Evolutionary conservation across 179 eudicot species (phyloP).

Genomic region (Dionaea muscipula): DNA sequence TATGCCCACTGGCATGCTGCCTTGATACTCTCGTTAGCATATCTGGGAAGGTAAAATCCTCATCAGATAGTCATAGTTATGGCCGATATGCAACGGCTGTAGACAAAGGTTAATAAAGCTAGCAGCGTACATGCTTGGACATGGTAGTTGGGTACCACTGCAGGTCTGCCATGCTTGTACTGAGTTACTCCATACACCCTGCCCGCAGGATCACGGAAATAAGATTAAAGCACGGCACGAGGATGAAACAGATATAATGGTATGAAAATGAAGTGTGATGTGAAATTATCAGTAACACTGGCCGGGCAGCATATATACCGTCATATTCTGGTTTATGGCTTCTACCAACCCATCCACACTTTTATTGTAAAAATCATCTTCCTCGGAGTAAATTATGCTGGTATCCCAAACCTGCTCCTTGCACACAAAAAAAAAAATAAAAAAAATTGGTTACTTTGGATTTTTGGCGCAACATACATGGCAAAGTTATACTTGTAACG

Average conservation of each 20-base stretch:
- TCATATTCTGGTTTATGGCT: constrained; percentile 44
- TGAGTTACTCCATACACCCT: constrained; percentile 53
- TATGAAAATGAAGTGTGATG: background rate
- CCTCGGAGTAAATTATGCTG: constrained; percentile 49
- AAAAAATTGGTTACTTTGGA: background rate
- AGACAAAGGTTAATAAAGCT: too few species aligned
- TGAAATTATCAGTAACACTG: too few species aligned
- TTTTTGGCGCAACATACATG: too few species aligned
- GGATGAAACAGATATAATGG: background rate
- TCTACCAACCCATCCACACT: constrained; percentile 28
- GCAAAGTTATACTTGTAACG: too few species aligned
- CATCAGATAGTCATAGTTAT: background rate
- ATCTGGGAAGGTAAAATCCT: constrained; percentile 23
- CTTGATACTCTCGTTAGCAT: constrained; percentile 60
- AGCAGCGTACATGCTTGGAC: constrained; percentile 54
- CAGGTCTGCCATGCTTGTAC: constrained; percentile 60
- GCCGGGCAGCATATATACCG: too few species aligned
- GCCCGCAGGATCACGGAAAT: constrained; percentile 17
- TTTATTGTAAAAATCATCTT: constrained; percentile 27
- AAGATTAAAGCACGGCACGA: background rate
- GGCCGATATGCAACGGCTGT: too few species aligned
- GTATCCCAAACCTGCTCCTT: constrained; percentile 47
- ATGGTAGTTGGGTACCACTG: constrained; percentile 27
- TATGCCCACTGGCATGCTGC: constrained; percentile 76
- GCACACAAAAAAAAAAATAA: background rate